Conservation (phyloP, 192 early-diverging fungal genomes). For the Podila verticillata region DNA sequence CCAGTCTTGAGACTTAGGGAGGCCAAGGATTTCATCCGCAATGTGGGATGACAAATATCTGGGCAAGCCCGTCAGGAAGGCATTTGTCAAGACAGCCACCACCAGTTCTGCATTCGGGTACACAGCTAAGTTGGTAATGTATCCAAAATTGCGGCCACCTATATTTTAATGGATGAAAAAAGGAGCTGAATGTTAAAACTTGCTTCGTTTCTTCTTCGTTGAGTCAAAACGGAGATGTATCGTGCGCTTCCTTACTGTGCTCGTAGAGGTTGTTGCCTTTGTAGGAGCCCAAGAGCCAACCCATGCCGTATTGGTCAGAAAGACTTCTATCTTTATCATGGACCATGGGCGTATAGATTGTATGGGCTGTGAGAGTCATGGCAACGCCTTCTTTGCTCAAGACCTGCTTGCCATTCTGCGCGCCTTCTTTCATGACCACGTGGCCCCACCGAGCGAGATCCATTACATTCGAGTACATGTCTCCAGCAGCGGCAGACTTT, state of each 20-base stretch:
- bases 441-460: slow-evolving; percentile 19
- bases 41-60: background rate
- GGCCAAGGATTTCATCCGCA: background rate
- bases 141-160: background rate
- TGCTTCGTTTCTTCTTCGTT: too few species aligned
- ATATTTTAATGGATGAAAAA: background rate
- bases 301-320: background rate
- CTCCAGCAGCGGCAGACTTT: slow-evolving; percentile 7
- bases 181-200: too few species aligned
- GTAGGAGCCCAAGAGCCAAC: background rate
- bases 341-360: background rate
- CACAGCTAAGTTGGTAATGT: background rate
- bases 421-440: slow-evolving; percentile 6
- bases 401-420: slow-evolving; percentile 15
- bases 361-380: background rate
- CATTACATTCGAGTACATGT: slow-evolving; percentile 17
- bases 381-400: slow-evolving; percentile 3
- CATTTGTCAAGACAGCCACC: background rate
- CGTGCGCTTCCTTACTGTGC: background rate
- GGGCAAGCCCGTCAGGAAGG: background rate
- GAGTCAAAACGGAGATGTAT: too few species aligned
- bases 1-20: background rate
- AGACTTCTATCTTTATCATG: background rate
- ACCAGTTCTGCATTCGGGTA: background rate
- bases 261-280: background rate